Conservation (phyloP, 176 grass and related monocot genomes). For the Oryza nivara region DNA sequence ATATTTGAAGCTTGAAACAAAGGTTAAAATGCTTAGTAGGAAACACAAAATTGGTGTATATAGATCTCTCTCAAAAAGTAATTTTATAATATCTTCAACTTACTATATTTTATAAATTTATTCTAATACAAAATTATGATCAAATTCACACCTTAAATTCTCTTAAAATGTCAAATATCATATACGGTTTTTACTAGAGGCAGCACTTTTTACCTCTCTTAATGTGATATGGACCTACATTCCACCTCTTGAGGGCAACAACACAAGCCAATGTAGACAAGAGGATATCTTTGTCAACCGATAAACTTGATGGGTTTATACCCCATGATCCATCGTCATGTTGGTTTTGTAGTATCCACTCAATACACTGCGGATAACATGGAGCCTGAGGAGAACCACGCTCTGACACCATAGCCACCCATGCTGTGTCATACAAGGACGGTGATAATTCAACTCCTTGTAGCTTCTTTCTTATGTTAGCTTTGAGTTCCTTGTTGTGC, state of each 20-base stretch:
- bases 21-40: no score
- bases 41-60: no score
- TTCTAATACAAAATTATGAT: no score
- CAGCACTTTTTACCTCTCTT: constrained; percentile 39
- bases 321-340: constrained; percentile 77
- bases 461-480: constrained; percentile 65
- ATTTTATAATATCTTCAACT: no score
- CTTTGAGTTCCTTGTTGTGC: constrained; percentile 34
- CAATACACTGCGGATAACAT: constrained; percentile 60
- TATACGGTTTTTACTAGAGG: no score
- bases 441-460: constrained; percentile 12
- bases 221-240: constrained; percentile 59
- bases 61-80: no score
- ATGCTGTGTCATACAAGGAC: constrained; percentile 80
- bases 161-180: no score
- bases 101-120: no score
- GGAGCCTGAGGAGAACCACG: constrained; percentile 43
- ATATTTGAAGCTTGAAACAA: no score
- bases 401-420: constrained; percentile 80
- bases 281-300: constrained; percentile 50
- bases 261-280: constrained; percentile 70
- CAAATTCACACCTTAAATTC: no score
- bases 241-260: constrained; percentile 72
- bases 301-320: constrained; percentile 9
- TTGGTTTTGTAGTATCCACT: constrained; percentile 76